phyloP scores from a whole-genome alignment of 1,284 basidiomycete species.

The Cutaneotrichosporon arboriforme region DNA sequence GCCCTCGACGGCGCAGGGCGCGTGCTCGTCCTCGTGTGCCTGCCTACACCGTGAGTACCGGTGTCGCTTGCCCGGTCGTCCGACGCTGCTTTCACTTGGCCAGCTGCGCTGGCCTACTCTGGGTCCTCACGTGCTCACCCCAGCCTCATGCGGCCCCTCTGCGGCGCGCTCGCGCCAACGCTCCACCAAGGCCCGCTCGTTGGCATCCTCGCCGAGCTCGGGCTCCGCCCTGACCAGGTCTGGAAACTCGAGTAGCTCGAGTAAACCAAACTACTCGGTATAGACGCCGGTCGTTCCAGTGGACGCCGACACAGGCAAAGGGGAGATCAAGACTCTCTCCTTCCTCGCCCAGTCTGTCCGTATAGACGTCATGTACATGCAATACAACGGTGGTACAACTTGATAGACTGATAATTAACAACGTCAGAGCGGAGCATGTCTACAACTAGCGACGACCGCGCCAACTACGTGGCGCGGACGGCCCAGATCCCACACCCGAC shows the following conservation, averaged over 20 bases:
- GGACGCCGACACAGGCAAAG: too few relatives aligned
- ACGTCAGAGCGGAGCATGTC: not conserved
- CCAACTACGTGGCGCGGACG: not conserved
- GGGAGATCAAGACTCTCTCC: too few relatives aligned
- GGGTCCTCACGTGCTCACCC: not conserved
- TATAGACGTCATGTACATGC: not conserved
- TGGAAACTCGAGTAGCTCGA: slow-evolving; percentile 36
- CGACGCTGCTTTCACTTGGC: too few relatives aligned
- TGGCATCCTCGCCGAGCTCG: slow-evolving; percentile 35
- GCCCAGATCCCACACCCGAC: slow-evolving; percentile 21
- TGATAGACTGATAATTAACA: not conserved
- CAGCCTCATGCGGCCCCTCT: slow-evolving; percentile 39
- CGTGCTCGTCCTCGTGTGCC: slow-evolving; percentile 38
- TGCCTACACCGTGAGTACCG: slow-evolving; percentile 34
- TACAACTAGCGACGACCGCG: not conserved
- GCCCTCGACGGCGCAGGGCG: slow-evolving; percentile 11
- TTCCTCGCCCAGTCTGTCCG: too few relatives aligned
- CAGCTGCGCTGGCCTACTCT: too few relatives aligned
- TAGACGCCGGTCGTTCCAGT: too few relatives aligned
- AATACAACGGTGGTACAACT: not conserved
- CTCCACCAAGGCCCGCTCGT: slow-evolving; percentile 39
- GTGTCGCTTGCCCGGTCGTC: too few relatives aligned
- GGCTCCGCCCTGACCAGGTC: slow-evolving; percentile 31
- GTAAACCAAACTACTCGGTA: not conserved
- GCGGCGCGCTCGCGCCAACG: slow-evolving; percentile 33